These are phyloP conservation scores for Arachis stenosperma DNA, from an alignment of 306 rosid genomes.

Conservation along the genomic window DNA sequence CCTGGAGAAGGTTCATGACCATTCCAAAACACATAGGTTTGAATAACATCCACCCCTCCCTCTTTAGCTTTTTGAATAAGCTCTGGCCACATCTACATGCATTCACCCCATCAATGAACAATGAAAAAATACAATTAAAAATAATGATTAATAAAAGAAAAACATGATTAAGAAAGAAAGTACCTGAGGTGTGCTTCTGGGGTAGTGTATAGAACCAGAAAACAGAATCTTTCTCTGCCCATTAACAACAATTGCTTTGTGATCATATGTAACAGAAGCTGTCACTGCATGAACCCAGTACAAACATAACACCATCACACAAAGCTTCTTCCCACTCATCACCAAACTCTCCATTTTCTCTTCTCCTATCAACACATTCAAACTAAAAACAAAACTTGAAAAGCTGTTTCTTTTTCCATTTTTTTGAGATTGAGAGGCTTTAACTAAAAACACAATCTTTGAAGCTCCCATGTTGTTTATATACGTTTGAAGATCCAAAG, in stretches of 20 bases:
- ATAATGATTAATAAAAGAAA: conserved; percentile 12
- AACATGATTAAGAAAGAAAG: conserved; percentile 14
- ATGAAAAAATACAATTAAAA: conserved; percentile 21
- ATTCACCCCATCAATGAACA: conserved; percentile 23
- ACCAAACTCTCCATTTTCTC: conserved; percentile 43
- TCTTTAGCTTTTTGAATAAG: conserved; percentile 93
- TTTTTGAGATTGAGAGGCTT: conserved; percentile 32
- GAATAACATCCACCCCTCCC: conserved; percentile 92
- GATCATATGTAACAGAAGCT: conserved; percentile 76
- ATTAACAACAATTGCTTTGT: conserved; percentile 67
- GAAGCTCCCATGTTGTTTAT: conserved; percentile 45
- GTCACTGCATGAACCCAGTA: conserved; percentile 45
- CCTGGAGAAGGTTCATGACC: conserved; percentile 95
- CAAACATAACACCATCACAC: conserved; percentile 20
- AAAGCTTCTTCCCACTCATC: conserved; percentile 3
- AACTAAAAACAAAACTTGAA: not conserved
- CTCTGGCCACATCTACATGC: conserved; percentile 87
- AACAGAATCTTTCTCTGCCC: conserved; percentile 73
- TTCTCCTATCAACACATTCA: conserved; percentile 19
- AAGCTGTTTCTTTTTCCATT: conserved; percentile 12
- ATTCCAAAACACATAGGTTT: conserved; percentile 97
- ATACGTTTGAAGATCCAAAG: conserved; percentile 38
- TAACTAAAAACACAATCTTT: not conserved
- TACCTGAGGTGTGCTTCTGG: conserved; percentile 98
- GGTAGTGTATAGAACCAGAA: conserved; percentile 97